A percentile compares a stretch with the other conserved stretches of the same genome.
phyloP scores from a whole-genome alignment of 345 rosid species.

The Ceriops tagal region DNA sequence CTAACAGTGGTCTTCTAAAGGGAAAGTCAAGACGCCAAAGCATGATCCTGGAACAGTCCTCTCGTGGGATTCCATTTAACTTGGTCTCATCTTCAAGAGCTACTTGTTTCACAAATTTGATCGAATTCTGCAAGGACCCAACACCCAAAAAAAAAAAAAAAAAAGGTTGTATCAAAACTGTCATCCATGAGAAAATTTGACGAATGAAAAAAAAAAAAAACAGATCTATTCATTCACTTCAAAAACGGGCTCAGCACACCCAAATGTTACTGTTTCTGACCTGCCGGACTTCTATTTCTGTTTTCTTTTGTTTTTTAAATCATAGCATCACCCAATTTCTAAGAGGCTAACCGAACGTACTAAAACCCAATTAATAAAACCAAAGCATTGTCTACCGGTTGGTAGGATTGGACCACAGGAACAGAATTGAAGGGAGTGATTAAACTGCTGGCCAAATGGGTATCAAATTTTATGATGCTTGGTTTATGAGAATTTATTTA shows the following conservation, averaged over 20 bases:
- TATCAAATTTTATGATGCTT: not conserved
- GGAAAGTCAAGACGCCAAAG: constrained; percentile 67
- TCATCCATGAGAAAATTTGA: no score
- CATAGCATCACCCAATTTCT: not conserved
- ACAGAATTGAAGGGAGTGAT: not conserved
- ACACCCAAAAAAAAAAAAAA: not conserved
- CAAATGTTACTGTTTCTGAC: no score
- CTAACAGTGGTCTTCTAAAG: not conserved
- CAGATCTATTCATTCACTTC: not conserved
- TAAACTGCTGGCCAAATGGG: not conserved
- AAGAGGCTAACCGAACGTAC: constrained; percentile 7
- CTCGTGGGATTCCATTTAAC: constrained; percentile 63
- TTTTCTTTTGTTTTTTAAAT: no score
- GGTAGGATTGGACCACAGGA: constrained; percentile 15
- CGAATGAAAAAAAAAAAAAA: not conserved
- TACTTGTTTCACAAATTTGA: constrained; percentile 75
- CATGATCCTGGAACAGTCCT: constrained; percentile 81
- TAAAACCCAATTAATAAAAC: not conserved
- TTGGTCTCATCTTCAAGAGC: constrained; percentile 78
- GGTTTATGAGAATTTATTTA: not conserved
- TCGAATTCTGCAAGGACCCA: constrained; percentile 51
- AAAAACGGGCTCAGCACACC: not conserved
- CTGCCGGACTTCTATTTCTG: no score
- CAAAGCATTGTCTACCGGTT: constrained; percentile 6
- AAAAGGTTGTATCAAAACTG: not conserved